Percentiles rank a stretch among this genome's conserved stretches.
phyloP scores from a whole-genome alignment of 192 early-diverging fungal species.

The Endogone sp. region DNA sequence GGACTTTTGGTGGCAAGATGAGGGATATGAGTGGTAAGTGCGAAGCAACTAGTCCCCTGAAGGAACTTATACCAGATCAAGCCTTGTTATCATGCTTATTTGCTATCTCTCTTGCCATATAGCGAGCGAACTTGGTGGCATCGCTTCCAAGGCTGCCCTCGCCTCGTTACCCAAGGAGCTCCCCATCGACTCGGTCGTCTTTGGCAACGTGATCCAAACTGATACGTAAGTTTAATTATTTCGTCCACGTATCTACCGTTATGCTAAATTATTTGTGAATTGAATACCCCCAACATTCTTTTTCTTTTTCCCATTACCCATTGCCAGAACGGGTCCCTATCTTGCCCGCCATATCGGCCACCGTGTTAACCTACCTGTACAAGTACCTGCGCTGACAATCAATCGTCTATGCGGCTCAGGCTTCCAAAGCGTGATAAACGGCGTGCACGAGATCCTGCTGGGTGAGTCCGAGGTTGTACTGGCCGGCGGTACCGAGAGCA shows the following conservation, averaged over 20 bases:
- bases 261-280: too few relatives aligned
- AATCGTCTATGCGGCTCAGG: constrained; percentile 97
- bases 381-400: constrained; percentile 86
- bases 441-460: constrained; percentile 84
- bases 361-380: constrained; percentile 77
- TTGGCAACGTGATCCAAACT: constrained; percentile 93
- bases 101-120: background rate
- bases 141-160: constrained; percentile 89
- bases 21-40: constrained; percentile 68
- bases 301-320: constrained; percentile 28
- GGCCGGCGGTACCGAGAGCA: constrained; percentile 90
- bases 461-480: constrained; percentile 85
- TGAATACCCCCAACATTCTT: too few relatives aligned
- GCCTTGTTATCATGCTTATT: background rate
- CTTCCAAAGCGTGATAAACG: constrained; percentile 92
- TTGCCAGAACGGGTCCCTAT: constrained; percentile 68
- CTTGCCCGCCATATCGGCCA: constrained; percentile 92
- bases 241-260: too few relatives aligned
- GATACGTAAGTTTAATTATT: constrained; percentile 18
- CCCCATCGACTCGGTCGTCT: constrained; percentile 85
- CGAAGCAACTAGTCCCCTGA: constrained; percentile 17
- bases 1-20: constrained; percentile 94
- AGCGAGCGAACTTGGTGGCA: constrained; percentile 81
- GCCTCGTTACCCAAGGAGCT: constrained; percentile 65
- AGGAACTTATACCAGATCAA: background rate